Conservation (phyloP, 345 rosid genomes). For the Linum tenue region DNA sequence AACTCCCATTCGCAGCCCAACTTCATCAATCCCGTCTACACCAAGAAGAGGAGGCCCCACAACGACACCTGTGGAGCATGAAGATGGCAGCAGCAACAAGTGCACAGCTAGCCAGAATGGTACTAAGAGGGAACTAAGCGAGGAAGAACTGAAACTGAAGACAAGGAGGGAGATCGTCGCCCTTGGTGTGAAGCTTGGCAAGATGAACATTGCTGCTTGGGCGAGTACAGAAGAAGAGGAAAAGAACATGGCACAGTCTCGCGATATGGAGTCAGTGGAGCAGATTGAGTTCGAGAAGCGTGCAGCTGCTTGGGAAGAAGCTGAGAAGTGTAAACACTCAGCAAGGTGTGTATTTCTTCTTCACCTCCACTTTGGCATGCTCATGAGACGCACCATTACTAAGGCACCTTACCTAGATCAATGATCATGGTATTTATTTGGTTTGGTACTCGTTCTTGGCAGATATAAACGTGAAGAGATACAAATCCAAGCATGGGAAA, state of each 20-base stretch:
- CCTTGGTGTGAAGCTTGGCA: conserved; percentile 72
- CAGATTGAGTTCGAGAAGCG: conserved; percentile 44
- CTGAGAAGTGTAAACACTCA: conserved; percentile 46
- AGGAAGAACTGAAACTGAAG: conserved; percentile 58
- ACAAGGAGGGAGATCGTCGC: conserved; percentile 68
- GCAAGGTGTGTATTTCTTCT: conserved; percentile 37
- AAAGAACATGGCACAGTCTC: conserved; percentile 24
- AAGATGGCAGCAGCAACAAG: conserved; percentile 5
- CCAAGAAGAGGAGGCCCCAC: conserved; percentile 45
- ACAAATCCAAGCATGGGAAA: conserved; percentile 76
- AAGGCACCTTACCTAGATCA: too few relatives aligned
- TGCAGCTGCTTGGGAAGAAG: conserved; percentile 76
- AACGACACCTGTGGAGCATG: conserved; percentile 31
- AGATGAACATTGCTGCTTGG: conserved; percentile 79
- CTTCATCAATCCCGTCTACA: conserved; percentile 60
- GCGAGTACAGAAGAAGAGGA: conserved; percentile 60
- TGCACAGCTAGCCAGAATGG: conserved; percentile 10
- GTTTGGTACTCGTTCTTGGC: conserved; percentile 4
- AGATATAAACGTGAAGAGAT: conserved; percentile 64
- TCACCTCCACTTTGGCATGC: background rate
- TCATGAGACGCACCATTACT: background rate
- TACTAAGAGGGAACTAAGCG: conserved; percentile 36
- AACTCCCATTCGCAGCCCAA: conserved; percentile 63
- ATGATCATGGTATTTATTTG: background rate
- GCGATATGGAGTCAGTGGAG: conserved; percentile 28